Base-by-base conservation (phyloP, 1,284 basidiomycete species). In the Mycena sp. region DNA sequence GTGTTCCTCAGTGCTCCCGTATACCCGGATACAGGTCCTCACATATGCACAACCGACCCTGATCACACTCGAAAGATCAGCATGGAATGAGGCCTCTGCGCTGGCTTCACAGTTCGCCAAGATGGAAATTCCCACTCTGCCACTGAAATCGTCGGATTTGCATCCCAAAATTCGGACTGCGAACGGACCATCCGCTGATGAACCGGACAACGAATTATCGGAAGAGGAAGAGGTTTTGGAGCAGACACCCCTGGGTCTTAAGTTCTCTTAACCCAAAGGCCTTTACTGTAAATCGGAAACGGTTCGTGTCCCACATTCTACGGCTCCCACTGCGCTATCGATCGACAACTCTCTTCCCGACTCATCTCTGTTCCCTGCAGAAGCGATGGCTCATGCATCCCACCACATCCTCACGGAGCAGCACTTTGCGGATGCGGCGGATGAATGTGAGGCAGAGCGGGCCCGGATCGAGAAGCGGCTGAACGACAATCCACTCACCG, bases 21-120 rank as follows among this genome's bases (percentile, higher is more conserved):
- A 1, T 52, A 59, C 49, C 1, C n/a, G 16, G 58, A 52, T 16
- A 61, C 52, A 6, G 60, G 52, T 11, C 60, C 60, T 0, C 45
- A 48, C 17, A 50, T 61, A 10, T 2, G 52, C 32, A 21, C 6
- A 1, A 61, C 60, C 9, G 60, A 61, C 23, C 32, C 44, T 1
- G 52, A 55, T 5, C 60, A 61, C 19, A 45, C 44, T 17, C 17
- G 30, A 16, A 61, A 61, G 23, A 28, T 32, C 26, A 11, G 46
- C 46, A 32, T 49, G 46, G 46, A 26, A 49, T 12, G 46, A 49
- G 46, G 46, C 46, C 6, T 11, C 46, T 14, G 46, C 23, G 10
- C 23, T 49, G 10, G 46, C 46, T 26, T 32, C 25, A 11, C 46
- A 49, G 19, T 32, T 49, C 46, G 25, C 25, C 19, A 14, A 49